phyloP scores from a whole-genome alignment of 1,284 basidiomycete genomes.

The Heterobasidion occidentale region DNA sequence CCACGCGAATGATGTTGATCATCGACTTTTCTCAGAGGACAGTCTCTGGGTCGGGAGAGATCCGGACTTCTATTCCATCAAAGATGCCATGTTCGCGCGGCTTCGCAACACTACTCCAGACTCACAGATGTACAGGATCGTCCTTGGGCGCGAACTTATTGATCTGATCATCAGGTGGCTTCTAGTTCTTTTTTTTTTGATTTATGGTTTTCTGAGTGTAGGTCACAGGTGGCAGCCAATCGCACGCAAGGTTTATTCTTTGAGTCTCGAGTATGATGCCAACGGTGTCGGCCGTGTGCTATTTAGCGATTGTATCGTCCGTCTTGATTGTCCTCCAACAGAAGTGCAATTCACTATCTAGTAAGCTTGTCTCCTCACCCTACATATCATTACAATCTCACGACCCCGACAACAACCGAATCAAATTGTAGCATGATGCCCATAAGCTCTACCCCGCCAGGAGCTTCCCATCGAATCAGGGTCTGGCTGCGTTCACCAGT shows the following conservation, averaged over 20 bases:
- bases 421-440: slow-evolving; percentile 36
- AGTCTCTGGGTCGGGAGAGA: slow-evolving; percentile 54
- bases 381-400: neutral
- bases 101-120: slow-evolving; percentile 23
- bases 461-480: slow-evolving; percentile 49
- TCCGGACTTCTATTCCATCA: slow-evolving; percentile 46
- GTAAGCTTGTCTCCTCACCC: slow-evolving; percentile 26
- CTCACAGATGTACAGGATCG: slow-evolving; percentile 40
- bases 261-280: slow-evolving; percentile 52
- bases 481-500: slow-evolving; percentile 41
- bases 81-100: slow-evolving; percentile 23
- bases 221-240: slow-evolving; percentile 1
- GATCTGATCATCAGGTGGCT: slow-evolving; percentile 42
- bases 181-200: neutral
- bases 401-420: neutral
- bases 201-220: neutral
- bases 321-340: slow-evolving; percentile 39
- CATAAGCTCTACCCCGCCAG: slow-evolving; percentile 38
- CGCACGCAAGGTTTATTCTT: slow-evolving; percentile 33
- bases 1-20: slow-evolving; percentile 40
- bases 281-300: slow-evolving; percentile 43
- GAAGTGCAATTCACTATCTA: slow-evolving; percentile 47
- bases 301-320: slow-evolving; percentile 36
- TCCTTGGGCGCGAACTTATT: slow-evolving; percentile 43
- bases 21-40: slow-evolving; percentile 50